Percentiles rank a stretch among this genome's conserved stretches.
Evolutionary conservation across 345 rosid species (phyloP).

Genomic region (Reutealis trisperma): DNA sequence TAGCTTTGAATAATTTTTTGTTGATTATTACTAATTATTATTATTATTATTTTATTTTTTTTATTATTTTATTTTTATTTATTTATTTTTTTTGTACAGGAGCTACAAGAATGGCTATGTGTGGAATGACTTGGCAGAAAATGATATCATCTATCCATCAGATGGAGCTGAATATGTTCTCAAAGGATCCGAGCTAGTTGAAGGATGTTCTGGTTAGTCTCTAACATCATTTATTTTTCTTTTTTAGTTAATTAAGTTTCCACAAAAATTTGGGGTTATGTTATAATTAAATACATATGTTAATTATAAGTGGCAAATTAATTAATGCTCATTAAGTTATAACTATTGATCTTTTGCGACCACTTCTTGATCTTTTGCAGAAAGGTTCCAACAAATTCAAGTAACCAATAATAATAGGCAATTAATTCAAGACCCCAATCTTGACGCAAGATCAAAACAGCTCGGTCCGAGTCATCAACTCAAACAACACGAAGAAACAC

Average conservation of each 20-base stretch:
- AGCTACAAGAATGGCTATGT: slow-evolving; percentile 90
- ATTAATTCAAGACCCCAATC: slow-evolving; percentile 40
- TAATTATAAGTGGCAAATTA: too few relatives aligned
- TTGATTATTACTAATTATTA: slow-evolving; percentile 2
- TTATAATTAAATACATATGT: too few relatives aligned
- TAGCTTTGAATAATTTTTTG: neutral
- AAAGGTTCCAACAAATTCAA: slow-evolving; percentile 39
- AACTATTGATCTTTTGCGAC: too few relatives aligned
- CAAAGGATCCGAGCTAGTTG: slow-evolving; percentile 83
- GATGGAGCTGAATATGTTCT: slow-evolving; percentile 86
- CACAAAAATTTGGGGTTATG: too few relatives aligned
- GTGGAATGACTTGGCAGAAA: slow-evolving; percentile 88
- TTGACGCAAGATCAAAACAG: slow-evolving; percentile 44
- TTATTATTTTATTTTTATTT: too few relatives aligned
- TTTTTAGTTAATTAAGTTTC: too few relatives aligned
- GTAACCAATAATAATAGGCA: slow-evolving; percentile 23
- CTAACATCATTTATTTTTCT: too few relatives aligned
- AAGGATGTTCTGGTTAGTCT: slow-evolving; percentile 49
- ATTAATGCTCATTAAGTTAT: neutral
- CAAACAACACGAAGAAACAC: slow-evolving; percentile 29
- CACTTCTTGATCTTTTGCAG: slow-evolving; percentile 21
- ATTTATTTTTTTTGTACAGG: slow-evolving; percentile 40
- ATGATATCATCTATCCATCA: slow-evolving; percentile 69
- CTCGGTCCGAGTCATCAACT: slow-evolving; percentile 17
- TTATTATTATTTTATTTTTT: too few relatives aligned